Conservation (phyloP, 148 eudicot genomes). For the Silene conica region DNA sequence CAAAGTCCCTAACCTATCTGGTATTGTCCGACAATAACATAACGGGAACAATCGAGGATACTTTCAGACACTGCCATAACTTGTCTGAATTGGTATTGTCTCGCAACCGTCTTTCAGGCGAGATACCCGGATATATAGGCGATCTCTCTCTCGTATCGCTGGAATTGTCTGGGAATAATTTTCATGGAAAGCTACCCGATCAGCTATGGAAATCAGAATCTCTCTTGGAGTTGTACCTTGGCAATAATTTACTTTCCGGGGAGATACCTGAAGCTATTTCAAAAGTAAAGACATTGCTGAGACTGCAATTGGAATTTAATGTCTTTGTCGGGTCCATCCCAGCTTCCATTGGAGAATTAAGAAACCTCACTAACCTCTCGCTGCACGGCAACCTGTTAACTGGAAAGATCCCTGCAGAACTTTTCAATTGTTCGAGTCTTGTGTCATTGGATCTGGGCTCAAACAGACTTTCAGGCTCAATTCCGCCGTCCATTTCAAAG, state of each 20-base stretch:
- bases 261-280: conserved; percentile 42
- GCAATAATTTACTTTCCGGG: conserved; percentile 61
- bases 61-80: conserved; percentile 49
- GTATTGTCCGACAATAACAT: conserved; percentile 61
- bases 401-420: conserved; percentile 64
- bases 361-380: conserved; percentile 81
- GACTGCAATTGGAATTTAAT: conserved; percentile 70
- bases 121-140: conserved; percentile 70
- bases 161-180: conserved; percentile 63
- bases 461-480: conserved; percentile 56
- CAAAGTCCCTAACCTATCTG: conserved; percentile 34
- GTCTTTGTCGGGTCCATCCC: conserved; percentile 69
- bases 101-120: conserved; percentile 66
- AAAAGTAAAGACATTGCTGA: conserved; percentile 45
- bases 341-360: conserved; percentile 52
- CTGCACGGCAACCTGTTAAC: conserved; percentile 64
- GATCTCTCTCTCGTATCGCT: conserved; percentile 55
- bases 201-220: conserved; percentile 69
- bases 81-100: conserved; percentile 57
- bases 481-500: conserved; percentile 58
- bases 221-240: conserved; percentile 60
- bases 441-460: conserved; percentile 80
- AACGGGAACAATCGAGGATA: conserved; percentile 54
- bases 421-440: conserved; percentile 59
- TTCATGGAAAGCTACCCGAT: conserved; percentile 64